phyloP scores from a whole-genome alignment of 1,139 yeast species.

The Suhomyces anneliseae region DNA sequence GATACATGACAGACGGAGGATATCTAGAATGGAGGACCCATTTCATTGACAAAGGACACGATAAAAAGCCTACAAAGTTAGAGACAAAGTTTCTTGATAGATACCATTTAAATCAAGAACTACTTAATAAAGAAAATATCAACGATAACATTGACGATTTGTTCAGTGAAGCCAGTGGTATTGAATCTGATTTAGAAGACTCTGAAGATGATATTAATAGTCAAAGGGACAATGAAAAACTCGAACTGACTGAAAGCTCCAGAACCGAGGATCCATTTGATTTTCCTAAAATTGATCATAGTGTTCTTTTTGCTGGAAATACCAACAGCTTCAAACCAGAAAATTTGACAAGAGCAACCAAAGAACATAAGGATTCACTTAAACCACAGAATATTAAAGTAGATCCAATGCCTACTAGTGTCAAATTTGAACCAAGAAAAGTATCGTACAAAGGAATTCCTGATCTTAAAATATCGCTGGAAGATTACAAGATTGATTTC shows the following conservation, averaged over 20 bases:
- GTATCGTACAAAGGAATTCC: constrained; percentile 3
- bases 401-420: background rate
- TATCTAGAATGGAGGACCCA: constrained; percentile 36
- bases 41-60: constrained; percentile 24
- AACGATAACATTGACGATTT: constrained; percentile 17
- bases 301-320: background rate
- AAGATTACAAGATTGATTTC: constrained; percentile 7
- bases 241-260: background rate
- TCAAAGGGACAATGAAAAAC: background rate
- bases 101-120: constrained; percentile 2
- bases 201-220: background rate
- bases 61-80: constrained; percentile 13
- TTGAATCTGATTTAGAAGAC: constrained; percentile 7
- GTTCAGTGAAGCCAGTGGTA: constrained; percentile 14
- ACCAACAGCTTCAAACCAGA: background rate
- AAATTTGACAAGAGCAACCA: background rate
- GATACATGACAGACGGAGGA: constrained; percentile 39
- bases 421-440: background rate
- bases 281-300: constrained; percentile 5
- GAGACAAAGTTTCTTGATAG: constrained; percentile 1
- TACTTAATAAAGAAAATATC: background rate
- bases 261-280: constrained; percentile 3
- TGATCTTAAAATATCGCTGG: constrained; percentile 3
- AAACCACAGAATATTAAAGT: background rate
- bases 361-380: background rate